A percentile compares a stretch with the other conserved stretches of the same genome.
Conservation (phyloP, 73 alveolate genomes). For the Paramecium sexaurelia region DNA sequence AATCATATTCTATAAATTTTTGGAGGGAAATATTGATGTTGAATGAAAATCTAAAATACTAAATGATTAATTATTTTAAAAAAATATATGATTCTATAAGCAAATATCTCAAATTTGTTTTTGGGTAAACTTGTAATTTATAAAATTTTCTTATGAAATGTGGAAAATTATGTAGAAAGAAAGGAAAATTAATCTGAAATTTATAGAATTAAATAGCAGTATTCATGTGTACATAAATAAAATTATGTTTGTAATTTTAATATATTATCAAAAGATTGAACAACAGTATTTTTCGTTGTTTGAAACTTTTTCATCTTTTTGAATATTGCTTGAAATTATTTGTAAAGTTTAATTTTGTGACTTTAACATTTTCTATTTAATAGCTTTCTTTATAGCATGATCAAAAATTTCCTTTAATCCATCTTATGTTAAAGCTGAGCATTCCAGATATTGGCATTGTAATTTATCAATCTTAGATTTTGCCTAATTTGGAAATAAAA, state of each 20-base stretch:
- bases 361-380: not conserved
- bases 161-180: too few relatives aligned
- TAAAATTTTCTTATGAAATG: too few relatives aligned
- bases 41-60: too few relatives aligned
- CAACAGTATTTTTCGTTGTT: not conserved
- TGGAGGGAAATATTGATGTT: too few relatives aligned
- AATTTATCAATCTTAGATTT: not conserved
- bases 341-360: not conserved
- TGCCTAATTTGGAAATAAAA: not conserved
- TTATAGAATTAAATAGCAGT: not conserved
- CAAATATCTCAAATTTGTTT: too few relatives aligned
- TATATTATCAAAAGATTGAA: not conserved
- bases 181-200: too few relatives aligned
- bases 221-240: not conserved
- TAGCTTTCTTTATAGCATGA: conserved; percentile 37
- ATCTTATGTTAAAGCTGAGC: conserved; percentile 60
- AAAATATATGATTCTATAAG: too few relatives aligned
- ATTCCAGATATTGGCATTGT: conserved; percentile 42
- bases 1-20: too few relatives aligned
- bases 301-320: not conserved
- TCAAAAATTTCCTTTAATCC: conserved; percentile 60
- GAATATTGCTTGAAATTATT: not conserved
- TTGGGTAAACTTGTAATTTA: too few relatives aligned
- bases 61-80: too few relatives aligned
- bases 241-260: not conserved